Evolutionary conservation across 1,139 yeast species (phyloP).

Genomic region (Kluyveromyces marxianus): DNA sequence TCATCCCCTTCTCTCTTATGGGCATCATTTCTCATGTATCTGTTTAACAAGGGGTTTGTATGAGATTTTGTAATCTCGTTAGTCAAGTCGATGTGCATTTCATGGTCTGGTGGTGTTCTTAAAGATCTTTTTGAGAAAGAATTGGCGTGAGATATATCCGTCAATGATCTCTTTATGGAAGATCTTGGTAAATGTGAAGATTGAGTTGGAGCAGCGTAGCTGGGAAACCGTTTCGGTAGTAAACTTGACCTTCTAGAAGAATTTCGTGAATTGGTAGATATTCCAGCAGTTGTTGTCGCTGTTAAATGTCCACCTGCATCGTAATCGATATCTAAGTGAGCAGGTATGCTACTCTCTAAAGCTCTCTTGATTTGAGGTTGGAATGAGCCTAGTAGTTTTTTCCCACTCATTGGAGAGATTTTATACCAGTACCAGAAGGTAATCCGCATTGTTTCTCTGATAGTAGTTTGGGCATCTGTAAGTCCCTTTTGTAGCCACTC

Average conservation of each 20-base stretch:
- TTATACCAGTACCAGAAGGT: constrained; percentile 66
- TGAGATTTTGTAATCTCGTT: constrained; percentile 21
- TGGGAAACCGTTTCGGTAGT: constrained; percentile 22
- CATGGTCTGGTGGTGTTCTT: constrained; percentile 4
- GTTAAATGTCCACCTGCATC: constrained; percentile 4
- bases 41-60: constrained; percentile 21
- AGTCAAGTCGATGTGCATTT: constrained; percentile 23
- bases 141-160: constrained; percentile 13
- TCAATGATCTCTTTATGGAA: constrained; percentile 20
- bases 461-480: constrained; percentile 73
- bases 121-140: constrained; percentile 5
- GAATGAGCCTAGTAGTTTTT: constrained; percentile 33
- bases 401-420: constrained; percentile 39
- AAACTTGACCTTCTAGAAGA: constrained; percentile 16
- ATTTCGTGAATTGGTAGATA: constrained; percentile 7
- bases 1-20: no score
- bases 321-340: constrained; percentile 24
- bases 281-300: no score
- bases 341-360: constrained; percentile 49
- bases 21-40: constrained; percentile 18
- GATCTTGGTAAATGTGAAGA: constrained; percentile 17
- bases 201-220: constrained; percentile 30
- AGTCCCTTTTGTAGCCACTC: constrained; percentile 54
- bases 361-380: constrained; percentile 47
- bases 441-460: constrained; percentile 65